Percentiles rank a stretch among this genome's conserved stretches.
Evolutionary conservation across 2,329 filamentous ascomycete species (phyloP).

Genomic region (Didymellaceae sp.): DNA sequence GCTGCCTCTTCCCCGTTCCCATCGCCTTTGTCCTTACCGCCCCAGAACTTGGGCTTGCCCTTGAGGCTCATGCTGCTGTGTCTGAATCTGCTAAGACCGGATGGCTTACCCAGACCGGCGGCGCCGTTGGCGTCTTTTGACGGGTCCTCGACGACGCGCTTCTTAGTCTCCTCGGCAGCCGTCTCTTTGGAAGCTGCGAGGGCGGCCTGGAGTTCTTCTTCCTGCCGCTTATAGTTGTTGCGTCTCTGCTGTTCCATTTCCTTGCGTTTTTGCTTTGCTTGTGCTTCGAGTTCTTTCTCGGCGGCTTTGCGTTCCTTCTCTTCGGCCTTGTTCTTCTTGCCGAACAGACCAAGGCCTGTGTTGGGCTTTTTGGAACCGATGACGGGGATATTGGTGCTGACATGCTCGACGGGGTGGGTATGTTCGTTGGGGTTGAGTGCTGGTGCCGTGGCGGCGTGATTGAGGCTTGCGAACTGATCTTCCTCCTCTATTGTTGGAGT

Average conservation of each 20-base stretch:
- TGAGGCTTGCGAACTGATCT: slow-evolving; percentile 63
- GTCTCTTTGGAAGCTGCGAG: slow-evolving; percentile 71
- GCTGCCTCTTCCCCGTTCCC: slow-evolving; percentile 24
- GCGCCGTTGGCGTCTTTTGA: slow-evolving; percentile 45
- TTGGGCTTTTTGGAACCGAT: slow-evolving; percentile 41
- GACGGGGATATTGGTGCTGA: slow-evolving; percentile 46
- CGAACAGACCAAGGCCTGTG: slow-evolving; percentile 49
- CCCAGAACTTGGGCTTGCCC: slow-evolving; percentile 74
- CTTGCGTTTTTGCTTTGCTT: slow-evolving; percentile 55
- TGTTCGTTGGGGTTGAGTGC: slow-evolving; percentile 44
- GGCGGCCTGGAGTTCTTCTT: slow-evolving; percentile 68
- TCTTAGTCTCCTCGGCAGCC: slow-evolving; percentile 57
- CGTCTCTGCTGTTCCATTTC: slow-evolving; percentile 60
- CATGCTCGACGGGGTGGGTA: slow-evolving; percentile 39
- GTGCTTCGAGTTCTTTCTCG: slow-evolving; percentile 59
- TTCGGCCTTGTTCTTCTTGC: slow-evolving; percentile 67
- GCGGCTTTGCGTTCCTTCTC: slow-evolving; percentile 66
- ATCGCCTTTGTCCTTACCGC: slow-evolving; percentile 50
- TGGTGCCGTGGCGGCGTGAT: slow-evolving; percentile 70
- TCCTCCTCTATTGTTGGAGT: slow-evolving; percentile 53
- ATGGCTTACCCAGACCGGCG: slow-evolving; percentile 40
- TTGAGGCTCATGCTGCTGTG: slow-evolving; percentile 80
- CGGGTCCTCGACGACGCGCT: slow-evolving; percentile 20
- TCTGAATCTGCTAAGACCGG: slow-evolving; percentile 68
- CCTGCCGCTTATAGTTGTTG: slow-evolving; percentile 63